Base-by-base conservation (phyloP, 2,329 filamentous ascomycete genomes). In the Phaeosphaeriaceae sp. region DNA sequence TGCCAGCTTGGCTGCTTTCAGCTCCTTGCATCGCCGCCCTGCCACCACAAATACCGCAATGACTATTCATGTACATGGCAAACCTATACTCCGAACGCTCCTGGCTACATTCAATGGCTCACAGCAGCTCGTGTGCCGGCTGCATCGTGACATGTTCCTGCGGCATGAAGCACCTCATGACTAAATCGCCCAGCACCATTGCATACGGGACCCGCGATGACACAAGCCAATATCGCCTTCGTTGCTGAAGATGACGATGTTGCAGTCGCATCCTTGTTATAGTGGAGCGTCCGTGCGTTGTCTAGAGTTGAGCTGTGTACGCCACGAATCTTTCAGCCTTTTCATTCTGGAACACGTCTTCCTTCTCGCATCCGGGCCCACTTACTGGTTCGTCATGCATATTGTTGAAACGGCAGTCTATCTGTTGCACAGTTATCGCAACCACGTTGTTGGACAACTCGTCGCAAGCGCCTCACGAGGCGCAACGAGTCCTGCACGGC, bases 151-250 rank as follows among this genome's bases (percentile, higher is more conserved):
- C 41, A 44, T 7, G n/a, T 44, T 48, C 42, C 33, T 42, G 41
- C 42, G 53, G 49, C 45, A 22, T 41, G 54, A 40, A 48, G 54
- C 52, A 58, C 53, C 61, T 54, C 64, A 55, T 68, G 64, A 68
- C 66, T 59, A 51, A 48, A 51, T 53, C 24, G 50, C 61, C 53
- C 53, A 53, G 50, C 47, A 48, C 44, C 47, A 48, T 54, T 60
- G 51, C 56, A 56, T 63, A 44, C 25, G 55, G 61, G 31, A 54
- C 55, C 58, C 65, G 62, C 62, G 49, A 68, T 72, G 68, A 68
- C 69, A 71, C 63, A 67, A 67, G 56, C 55, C 62, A 68, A 67
- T 66, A 65, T 69, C 60, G 65, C 60, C 65, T 68, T 73, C 56
- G 44, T 59, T 61, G 63, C 53, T 60, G 52, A 56, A 58, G 51